Conservation (phyloP, 495 filamentous ascomycete genomes). For the Aspergillus bertholletiae region DNA sequence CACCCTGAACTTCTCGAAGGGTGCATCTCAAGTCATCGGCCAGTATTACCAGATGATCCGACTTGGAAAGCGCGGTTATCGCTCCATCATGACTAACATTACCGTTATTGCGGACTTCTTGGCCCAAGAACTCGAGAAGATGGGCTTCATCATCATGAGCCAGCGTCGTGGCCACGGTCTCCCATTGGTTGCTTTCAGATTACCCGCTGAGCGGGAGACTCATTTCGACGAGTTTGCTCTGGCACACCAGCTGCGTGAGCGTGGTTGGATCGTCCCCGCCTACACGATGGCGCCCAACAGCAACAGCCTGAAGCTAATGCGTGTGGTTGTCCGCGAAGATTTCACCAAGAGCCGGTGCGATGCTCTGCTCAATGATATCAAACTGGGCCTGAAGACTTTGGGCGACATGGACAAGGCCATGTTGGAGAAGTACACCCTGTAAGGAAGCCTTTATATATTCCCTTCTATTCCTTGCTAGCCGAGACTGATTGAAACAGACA, state of each 20-base stretch:
- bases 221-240: slow-evolving; percentile 80
- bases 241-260: slow-evolving; percentile 75
- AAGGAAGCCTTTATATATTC: neutral
- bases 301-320: slow-evolving; percentile 75
- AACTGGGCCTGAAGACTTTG: slow-evolving; percentile 61
- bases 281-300: slow-evolving; percentile 93
- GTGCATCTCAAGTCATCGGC: slow-evolving; percentile 86
- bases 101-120: slow-evolving; percentile 83
- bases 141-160: slow-evolving; percentile 85
- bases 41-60: slow-evolving; percentile 97
- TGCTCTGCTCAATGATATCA: slow-evolving; percentile 67
- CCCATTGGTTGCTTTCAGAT: slow-evolving; percentile 81
- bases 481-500: slow-evolving; percentile 30
- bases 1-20: slow-evolving; percentile 94
- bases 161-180: slow-evolving; percentile 69
- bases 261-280: slow-evolving; percentile 84
- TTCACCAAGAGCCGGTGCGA: slow-evolving; percentile 77
- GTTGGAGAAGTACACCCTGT: slow-evolving; percentile 48
- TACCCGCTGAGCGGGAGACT: slow-evolving; percentile 54
- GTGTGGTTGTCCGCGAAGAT: slow-evolving; percentile 86
- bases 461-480: neutral
- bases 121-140: slow-evolving; percentile 57
- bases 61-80: slow-evolving; percentile 83
- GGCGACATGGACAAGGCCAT: slow-evolving; percentile 64
- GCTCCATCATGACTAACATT: slow-evolving; percentile 81